Conservation (phyloP, 163 green algal genomes). For the Smithsoniella earleae region DNA sequence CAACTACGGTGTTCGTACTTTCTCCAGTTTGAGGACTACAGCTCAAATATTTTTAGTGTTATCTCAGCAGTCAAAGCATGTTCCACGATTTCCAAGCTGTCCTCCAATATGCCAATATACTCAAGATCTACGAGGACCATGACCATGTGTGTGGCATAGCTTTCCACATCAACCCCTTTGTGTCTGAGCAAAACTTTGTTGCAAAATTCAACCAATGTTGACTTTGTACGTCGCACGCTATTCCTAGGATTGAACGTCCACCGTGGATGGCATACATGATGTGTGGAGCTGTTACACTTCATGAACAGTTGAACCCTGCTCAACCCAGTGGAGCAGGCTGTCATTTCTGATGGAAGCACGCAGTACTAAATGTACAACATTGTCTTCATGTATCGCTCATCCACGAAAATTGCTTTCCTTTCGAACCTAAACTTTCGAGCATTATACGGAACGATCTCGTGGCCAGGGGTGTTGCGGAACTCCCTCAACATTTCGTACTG, state of each 20-base stretch:
- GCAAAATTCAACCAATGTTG: neutral
- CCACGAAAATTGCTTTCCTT: neutral
- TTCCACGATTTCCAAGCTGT: no score
- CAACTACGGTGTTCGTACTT: no score
- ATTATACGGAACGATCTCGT: neutral
- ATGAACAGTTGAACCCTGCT: neutral
- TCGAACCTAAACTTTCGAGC: constrained; percentile 9
- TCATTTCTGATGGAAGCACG: no score
- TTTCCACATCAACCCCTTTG: neutral
- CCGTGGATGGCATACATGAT: neutral
- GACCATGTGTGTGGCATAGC: neutral
- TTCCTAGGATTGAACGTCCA: neutral
- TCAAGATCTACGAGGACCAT: no score
- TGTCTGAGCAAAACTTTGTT: neutral
- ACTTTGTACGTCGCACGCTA: neutral
- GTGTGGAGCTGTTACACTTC: neutral
- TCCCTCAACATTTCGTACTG: neutral
- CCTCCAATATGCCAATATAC: no score
- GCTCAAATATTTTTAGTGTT: neutral
- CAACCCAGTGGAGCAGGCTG: no score
- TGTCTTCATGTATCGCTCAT: constrained; percentile 4
- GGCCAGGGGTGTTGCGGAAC: neutral
- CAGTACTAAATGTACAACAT: neutral
- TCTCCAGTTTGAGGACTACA: no score
- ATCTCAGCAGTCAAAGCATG: neutral